Conservation (phyloP, 495 filamentous ascomycete species). For the Penicillium fimorum region DNA sequence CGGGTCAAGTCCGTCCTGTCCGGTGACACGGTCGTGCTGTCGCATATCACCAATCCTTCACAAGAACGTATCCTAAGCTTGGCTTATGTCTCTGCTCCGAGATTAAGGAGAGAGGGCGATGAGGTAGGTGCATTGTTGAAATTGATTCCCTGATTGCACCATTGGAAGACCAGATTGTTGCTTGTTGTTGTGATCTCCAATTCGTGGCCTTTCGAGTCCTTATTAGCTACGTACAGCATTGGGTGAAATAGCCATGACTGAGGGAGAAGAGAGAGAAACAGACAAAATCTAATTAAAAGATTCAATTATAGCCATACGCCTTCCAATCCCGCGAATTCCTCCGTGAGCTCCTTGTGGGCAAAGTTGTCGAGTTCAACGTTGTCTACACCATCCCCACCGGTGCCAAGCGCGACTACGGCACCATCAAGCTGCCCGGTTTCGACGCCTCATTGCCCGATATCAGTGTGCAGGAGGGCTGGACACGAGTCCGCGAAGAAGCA, state of each 20-base stretch:
- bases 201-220: background rate
- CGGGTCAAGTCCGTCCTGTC: constrained; percentile 92
- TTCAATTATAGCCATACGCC: constrained; percentile 61
- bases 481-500: constrained; percentile 88
- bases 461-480: constrained; percentile 80
- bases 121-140: constrained; percentile 56
- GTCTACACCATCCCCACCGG: constrained; percentile 81
- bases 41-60: constrained; percentile 68
- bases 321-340: constrained; percentile 94
- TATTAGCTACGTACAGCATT: background rate
- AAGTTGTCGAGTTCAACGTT: constrained; percentile 77
- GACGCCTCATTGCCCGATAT: constrained; percentile 76
- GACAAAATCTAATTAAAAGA: constrained; percentile 2
- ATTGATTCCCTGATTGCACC: constrained; percentile 4
- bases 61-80: constrained; percentile 82
- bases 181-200: background rate
- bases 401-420: constrained; percentile 81
- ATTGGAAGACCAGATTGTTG: background rate
- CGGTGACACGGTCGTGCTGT: constrained; percentile 85
- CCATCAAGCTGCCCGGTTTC: constrained; percentile 64
- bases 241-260: background rate
- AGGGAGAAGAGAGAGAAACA: background rate
- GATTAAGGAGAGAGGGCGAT: constrained; percentile 83
- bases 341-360: constrained; percentile 78
- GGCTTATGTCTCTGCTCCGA: constrained; percentile 86